Conservation (phyloP, 2,329 filamentous ascomycete genomes). For the Rhinocladiella similis region DNA sequence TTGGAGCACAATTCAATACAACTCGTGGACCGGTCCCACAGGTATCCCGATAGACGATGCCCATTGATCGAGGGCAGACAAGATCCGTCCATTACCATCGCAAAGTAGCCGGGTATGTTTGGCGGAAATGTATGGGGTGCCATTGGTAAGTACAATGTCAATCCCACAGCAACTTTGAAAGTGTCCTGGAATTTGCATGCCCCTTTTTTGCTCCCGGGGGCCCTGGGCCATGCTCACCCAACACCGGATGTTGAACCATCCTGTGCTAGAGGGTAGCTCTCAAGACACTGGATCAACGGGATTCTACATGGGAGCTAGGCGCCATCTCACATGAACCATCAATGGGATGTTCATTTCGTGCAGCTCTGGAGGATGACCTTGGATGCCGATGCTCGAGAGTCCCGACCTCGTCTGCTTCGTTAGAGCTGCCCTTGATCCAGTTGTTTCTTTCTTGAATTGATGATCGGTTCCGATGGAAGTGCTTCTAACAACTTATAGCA, state of each 20-base stretch:
- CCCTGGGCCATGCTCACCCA: too few relatives aligned
- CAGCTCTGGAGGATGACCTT: too few relatives aligned
- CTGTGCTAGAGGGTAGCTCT: too few relatives aligned
- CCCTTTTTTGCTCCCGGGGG: background rate
- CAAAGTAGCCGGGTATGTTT: conserved; percentile 1
- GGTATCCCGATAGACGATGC: too few relatives aligned
- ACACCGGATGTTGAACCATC: too few relatives aligned
- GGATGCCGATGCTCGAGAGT: too few relatives aligned
- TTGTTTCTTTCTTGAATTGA: background rate
- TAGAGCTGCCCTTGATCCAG: background rate
- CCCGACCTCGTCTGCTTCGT: background rate
- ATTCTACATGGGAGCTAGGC: too few relatives aligned
- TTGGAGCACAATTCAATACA: too few relatives aligned
- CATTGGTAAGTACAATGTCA: conserved; percentile 8
- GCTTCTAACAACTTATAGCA: conserved; percentile 11
- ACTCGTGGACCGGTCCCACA: too few relatives aligned
- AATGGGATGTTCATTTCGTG: too few relatives aligned
- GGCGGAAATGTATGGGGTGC: conserved; percentile 4
- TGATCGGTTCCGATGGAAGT: background rate
- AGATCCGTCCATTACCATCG: background rate
- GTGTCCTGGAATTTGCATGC: background rate
- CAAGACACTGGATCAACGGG: too few relatives aligned
- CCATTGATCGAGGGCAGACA: background rate
- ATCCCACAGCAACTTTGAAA: background rate
- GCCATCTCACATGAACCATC: too few relatives aligned